Conservation (phyloP, 345 rosid genomes). For the Euphorbia lathyris region DNA sequence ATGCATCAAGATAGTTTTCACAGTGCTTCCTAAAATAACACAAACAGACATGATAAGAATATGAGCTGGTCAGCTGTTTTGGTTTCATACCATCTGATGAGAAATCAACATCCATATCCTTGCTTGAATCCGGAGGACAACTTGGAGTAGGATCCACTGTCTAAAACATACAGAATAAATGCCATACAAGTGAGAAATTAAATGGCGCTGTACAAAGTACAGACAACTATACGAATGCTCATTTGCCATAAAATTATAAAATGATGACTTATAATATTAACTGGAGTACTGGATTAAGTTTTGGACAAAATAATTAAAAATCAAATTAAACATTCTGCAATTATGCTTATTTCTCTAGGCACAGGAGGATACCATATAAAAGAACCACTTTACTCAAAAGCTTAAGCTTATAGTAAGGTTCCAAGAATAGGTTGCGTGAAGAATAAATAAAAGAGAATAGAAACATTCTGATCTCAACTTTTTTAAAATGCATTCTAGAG, state of each 20-base stretch:
- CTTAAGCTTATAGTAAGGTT: too few relatives aligned
- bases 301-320: neutral
- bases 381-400: too few relatives aligned
- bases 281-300: neutral
- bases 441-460: neutral
- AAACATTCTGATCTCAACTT: neutral
- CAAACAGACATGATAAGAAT: slow-evolving; percentile 8
- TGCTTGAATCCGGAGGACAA: slow-evolving; percentile 30
- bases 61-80: neutral
- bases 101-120: slow-evolving; percentile 38
- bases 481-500: neutral
- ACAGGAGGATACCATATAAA: too few relatives aligned
- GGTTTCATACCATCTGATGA: slow-evolving; percentile 26
- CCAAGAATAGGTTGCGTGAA: neutral
- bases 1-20: neutral
- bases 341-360: neutral
- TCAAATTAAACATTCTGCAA: neutral
- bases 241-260: neutral
- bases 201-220: slow-evolving; percentile 4
- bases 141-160: slow-evolving; percentile 53
- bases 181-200: slow-evolving; percentile 9
- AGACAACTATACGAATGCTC: neutral
- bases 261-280: neutral
- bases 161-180: slow-evolving; percentile 36
- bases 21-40: slow-evolving; percentile 5